Conservation (phyloP, 108 stramenopile genomes). For the Ochromonas danica region DNA sequence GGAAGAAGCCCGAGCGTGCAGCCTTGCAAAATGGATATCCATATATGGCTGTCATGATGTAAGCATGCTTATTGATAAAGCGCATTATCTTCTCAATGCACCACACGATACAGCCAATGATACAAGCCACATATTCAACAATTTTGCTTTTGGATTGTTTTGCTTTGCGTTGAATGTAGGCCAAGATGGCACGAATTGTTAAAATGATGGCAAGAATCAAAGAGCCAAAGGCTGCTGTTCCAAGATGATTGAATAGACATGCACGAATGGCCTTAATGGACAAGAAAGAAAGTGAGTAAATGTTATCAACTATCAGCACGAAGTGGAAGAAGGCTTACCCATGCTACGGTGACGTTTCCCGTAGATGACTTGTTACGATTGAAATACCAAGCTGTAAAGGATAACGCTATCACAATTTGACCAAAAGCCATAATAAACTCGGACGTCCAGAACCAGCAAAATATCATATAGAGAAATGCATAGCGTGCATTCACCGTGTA, state of each 20-base stretch:
- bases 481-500: slow-evolving; percentile 53
- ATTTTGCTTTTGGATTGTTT: slow-evolving; percentile 67
- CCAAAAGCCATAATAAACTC: slow-evolving; percentile 87
- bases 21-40: slow-evolving; percentile 52
- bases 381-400: slow-evolving; percentile 76
- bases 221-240: slow-evolving; percentile 90
- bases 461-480: slow-evolving; percentile 70
- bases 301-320: not conserved
- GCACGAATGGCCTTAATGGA: not conserved
- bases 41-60: slow-evolving; percentile 65
- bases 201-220: slow-evolving; percentile 83
- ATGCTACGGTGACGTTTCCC: slow-evolving; percentile 63
- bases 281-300: slow-evolving; percentile 1
- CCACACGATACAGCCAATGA: slow-evolving; percentile 80
- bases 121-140: slow-evolving; percentile 62
- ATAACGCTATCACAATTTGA: slow-evolving; percentile 77
- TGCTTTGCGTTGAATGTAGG: slow-evolving; percentile 77
- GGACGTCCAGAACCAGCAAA: slow-evolving; percentile 85
- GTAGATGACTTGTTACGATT: slow-evolving; percentile 66
- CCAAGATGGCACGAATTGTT: slow-evolving; percentile 75
- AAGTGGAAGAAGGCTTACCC: not conserved
- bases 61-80: slow-evolving; percentile 67
- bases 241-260: slow-evolving; percentile 48
- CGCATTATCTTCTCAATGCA: slow-evolving; percentile 65
- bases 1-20: slow-evolving; percentile 55